These are phyloP conservation scores for Microthlaspi erraticum DNA, from an alignment of 345 rosid genomes.

Conservation along the genomic window DNA sequence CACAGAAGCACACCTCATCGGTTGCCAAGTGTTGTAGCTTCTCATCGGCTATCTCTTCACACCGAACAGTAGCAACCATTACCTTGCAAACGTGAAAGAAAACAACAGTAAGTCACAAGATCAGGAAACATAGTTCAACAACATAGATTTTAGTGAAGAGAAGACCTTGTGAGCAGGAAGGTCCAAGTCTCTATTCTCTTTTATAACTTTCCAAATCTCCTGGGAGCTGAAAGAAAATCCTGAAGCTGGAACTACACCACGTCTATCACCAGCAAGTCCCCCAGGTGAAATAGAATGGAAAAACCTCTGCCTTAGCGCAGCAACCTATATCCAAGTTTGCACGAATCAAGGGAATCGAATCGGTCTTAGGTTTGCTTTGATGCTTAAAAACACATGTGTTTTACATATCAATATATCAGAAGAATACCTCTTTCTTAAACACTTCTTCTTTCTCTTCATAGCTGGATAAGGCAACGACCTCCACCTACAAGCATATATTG, in stretches of 20 bases:
- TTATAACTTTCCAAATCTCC: conserved; percentile 81
- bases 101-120: conserved; percentile 13
- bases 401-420: conserved; percentile 20
- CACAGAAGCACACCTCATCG: conserved; percentile 58
- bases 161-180: conserved; percentile 94
- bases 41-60: conserved; percentile 86
- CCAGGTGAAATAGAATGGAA: conserved; percentile 84
- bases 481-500: conserved; percentile 57
- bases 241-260: conserved; percentile 87
- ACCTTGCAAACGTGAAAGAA: conserved; percentile 53
- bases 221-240: conserved; percentile 87
- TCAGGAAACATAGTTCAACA: conserved; percentile 13
- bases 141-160: conserved; percentile 14
- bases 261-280: conserved; percentile 93
- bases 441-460: conserved; percentile 75
- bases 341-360: conserved; percentile 12
- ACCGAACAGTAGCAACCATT: conserved; percentile 94
- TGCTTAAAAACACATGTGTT: neutral
- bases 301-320: conserved; percentile 71
- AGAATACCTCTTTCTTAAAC: conserved; percentile 75
- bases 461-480: conserved; percentile 80
- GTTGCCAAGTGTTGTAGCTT: conserved; percentile 53
- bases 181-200: conserved; percentile 88
- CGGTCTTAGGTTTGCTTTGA: conserved; percentile 1
- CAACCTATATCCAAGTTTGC: conserved; percentile 58